Percentiles rank a stretch among this genome's conserved stretches.
Evolutionary conservation across 1,284 basidiomycete genomes (phyloP).

Genomic region (Malassezia obtusa): DNA sequence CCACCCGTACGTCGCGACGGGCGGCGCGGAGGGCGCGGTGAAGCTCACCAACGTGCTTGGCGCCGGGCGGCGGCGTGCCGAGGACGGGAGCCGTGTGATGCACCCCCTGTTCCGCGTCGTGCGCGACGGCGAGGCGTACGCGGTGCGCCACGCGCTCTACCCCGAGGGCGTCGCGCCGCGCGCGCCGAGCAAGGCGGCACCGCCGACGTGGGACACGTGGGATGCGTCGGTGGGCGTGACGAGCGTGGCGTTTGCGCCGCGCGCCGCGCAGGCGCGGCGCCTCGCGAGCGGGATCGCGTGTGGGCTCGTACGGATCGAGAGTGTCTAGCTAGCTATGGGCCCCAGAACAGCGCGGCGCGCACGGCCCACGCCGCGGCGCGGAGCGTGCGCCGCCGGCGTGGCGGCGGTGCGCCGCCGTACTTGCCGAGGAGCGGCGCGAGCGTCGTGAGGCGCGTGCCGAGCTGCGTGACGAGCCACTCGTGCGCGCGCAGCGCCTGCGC

Average conservation of each 20-base stretch:
- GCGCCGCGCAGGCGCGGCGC: neutral
- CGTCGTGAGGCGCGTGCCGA: neutral
- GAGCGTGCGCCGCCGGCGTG: neutral
- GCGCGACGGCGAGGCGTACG: neutral
- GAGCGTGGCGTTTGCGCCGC: neutral
- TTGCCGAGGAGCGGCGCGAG: neutral
- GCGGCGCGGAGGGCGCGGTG: constrained; percentile 13
- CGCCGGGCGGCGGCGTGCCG: constrained; percentile 8
- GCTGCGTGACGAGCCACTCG: constrained; percentile 10
- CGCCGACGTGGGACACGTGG: constrained; percentile 1
- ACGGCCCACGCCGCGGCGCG: constrained; percentile 9
- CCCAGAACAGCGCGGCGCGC: neutral
- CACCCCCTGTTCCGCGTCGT: constrained; percentile 14
- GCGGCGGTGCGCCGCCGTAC: neutral
- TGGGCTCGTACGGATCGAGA: constrained; percentile 12
- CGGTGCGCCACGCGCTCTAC: constrained; percentile 1
- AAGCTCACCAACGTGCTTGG: constrained; percentile 11
- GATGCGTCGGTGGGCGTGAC: constrained; percentile 7
- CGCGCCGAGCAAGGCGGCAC: neutral
- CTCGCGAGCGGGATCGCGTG: constrained; percentile 11
- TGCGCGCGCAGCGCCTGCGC: constrained; percentile 1
- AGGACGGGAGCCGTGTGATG: constrained; percentile 10
- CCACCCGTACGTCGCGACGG: constrained; percentile 14
- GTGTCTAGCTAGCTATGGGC: constrained; percentile 6
- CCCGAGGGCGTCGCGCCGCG: constrained; percentile 12